Evolutionary conservation across 768 basidiomycete species (phyloP).

Genomic region (Podaxis sp.): DNA sequence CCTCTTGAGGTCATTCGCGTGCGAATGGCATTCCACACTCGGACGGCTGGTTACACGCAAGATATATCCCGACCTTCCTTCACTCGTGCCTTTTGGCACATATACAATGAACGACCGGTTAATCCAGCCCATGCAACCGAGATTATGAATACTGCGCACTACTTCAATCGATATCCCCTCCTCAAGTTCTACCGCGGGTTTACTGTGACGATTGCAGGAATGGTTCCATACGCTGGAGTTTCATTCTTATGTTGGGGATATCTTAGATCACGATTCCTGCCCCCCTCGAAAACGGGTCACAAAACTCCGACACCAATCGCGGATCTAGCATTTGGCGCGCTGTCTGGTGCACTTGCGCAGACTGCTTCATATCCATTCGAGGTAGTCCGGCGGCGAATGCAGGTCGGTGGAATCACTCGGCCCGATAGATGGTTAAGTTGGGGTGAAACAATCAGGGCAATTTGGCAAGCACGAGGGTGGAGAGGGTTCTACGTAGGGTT

Average conservation of each 20-base stretch:
- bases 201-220: constrained; percentile 85
- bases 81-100: constrained; percentile 51
- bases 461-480: constrained; percentile 73
- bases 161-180: constrained; percentile 65
- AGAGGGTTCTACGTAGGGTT: constrained; percentile 91
- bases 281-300: constrained; percentile 35
- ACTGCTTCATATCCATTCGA: constrained; percentile 95
- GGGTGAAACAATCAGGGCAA: constrained; percentile 68
- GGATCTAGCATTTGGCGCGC: constrained; percentile 81
- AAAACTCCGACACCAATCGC: constrained; percentile 43
- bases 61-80: constrained; percentile 44
- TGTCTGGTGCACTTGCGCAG: constrained; percentile 83
- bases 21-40: constrained; percentile 87
- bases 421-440: constrained; percentile 79
- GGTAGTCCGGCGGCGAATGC: constrained; percentile 88
- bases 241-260: constrained; percentile 92
- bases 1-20: constrained; percentile 95
- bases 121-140: constrained; percentile 20
- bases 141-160: constrained; percentile 22
- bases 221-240: constrained; percentile 94
- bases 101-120: constrained; percentile 65
- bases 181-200: constrained; percentile 98
- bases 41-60: constrained; percentile 25
- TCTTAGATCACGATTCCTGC: constrained; percentile 59
- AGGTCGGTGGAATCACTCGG: constrained; percentile 83